A percentile compares a stretch with the other conserved stretches of the same genome.
phyloP scores from a whole-genome alignment of 208 protist species.

The Leishmania martiniquensis region DNA sequence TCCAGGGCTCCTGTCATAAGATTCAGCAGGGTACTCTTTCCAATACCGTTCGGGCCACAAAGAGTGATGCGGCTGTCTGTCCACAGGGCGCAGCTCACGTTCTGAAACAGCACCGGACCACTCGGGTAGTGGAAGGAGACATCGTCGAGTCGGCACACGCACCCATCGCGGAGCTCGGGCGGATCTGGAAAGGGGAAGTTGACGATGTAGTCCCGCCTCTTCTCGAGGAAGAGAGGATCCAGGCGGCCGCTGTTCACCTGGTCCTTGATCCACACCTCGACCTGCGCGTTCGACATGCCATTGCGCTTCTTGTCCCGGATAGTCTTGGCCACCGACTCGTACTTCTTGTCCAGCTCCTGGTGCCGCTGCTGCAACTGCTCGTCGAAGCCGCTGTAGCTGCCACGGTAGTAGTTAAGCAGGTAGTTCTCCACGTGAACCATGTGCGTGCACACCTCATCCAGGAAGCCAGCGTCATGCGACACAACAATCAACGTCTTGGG shows the following conservation, averaged over 20 bases:
- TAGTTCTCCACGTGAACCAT: conserved; percentile 93
- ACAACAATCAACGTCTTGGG: conserved; percentile 96
- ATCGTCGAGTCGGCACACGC: conserved; percentile 82
- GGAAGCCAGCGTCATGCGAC: conserved; percentile 96
- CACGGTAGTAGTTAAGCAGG: conserved; percentile 90
- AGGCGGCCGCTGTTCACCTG: conserved; percentile 70
- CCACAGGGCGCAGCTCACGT: conserved; percentile 86
- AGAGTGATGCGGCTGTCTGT: conserved; percentile 91
- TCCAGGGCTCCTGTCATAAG: conserved; percentile 86
- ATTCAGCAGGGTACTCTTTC: conserved; percentile 94
- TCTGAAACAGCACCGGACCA: conserved; percentile 70
- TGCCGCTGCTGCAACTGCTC: conserved; percentile 76
- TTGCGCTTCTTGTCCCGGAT: conserved; percentile 90
- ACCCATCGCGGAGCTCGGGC: conserved; percentile 78
- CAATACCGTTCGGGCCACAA: conserved; percentile 92
- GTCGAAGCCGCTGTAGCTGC: conserved; percentile 77
- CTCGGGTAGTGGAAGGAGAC: conserved; percentile 88
- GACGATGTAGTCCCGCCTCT: conserved; percentile 87
- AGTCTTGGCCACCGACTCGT: conserved; percentile 64
- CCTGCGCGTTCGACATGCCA: conserved; percentile 86
- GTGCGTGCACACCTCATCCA: conserved; percentile 95
- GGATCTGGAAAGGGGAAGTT: conserved; percentile 89
- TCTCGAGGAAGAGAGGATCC: conserved; percentile 76
- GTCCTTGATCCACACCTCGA: conserved; percentile 83
- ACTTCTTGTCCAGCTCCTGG: conserved; percentile 89